Evolutionary conservation across 257 asterid genomes (phyloP), one percentile per base, ranked within the genome.

Genomic region (Buddleja alternifolia): DNA sequence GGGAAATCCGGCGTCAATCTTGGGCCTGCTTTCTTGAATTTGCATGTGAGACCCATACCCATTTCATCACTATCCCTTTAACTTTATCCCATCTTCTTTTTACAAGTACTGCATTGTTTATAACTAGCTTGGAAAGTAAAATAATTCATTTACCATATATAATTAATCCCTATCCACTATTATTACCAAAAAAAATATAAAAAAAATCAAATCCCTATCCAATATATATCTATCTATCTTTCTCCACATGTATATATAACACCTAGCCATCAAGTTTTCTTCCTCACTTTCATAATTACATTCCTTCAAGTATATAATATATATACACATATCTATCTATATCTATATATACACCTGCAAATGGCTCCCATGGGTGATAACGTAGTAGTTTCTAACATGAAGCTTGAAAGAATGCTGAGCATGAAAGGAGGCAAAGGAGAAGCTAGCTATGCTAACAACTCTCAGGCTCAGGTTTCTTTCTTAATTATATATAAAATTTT

Each of bases 381-480:
- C 67, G 83, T 88, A 11, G 91, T 85, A 5, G 85, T 90, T 66
- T 69, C 95, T 6, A 84, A 83, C 52, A 61, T 69, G 75, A 87
- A 93, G 68, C 96, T 93, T 10, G 99, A 93, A 63, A 86, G 59
- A 21, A 47, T 87, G 83, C 85, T 92, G 0, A 86, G 96, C 84
- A 92, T 92, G 98, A 90, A 85, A 73, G 99, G 99, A 14, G 99
- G 99, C 77, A 82, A 84, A 73, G 99, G 96, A 20, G 96, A 93
- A 79, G 83, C 89, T 29, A 93, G 99, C 83, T 93, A 93, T 74
- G 90, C 70, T 53, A 88, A 93, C 70, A 93, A 93, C 77, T 87
- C 93, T 51, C 95, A 93, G 74, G 96, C 99, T 58, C 99, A 93
- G 99, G 98, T 88, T 36, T 66, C 15, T 2, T 51, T 17, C 14